Evolutionary conservation across 768 basidiomycete species (phyloP), one percentile per base, ranked within the genome.

Genomic region (Mycena maculata): DNA sequence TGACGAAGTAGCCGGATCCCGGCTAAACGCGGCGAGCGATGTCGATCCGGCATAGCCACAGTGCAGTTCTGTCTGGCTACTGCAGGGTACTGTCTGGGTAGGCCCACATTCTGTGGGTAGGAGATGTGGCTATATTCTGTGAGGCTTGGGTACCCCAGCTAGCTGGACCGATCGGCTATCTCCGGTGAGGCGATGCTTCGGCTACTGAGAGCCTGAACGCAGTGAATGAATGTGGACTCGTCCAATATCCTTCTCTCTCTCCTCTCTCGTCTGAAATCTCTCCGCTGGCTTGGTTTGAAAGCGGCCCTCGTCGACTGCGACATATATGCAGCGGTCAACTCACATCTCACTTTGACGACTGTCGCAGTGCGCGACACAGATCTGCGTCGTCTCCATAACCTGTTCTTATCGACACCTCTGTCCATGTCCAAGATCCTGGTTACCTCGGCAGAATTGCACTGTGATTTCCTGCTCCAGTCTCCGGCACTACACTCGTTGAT

Each of bases 221-320:
- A n/a, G n/a, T n/a, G n/a, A 9, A 22, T 41, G 18, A 10, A 53
- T 36, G 42, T 59, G 4, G 13, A 53, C 18, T 53, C 41, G 1
- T 23, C 41, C 15, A 39, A 59, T 22, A 33, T 65, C 22, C 64
- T 65, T 11, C 31, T 56, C 18, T 52, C 41, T 36, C 41, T 60
- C 15, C 28, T 59, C 4, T 23, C 49, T 10, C 18, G 6, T 23
- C 58, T 66, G 16, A 28, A 54, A 38, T 60, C 58, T 7, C 65
- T 66, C 5, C 41, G 52, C 28, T 60, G 57, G 64, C 64, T 65
- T 54, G 48, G 27, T 23, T 15, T 60, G 18, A 13, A 27, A 13
- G 31, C 4, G 4, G 1, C 16, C 7, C 49, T 45, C 27, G 20
- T 65, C 28, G 50, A 65, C 31, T 23, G 11, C 15, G 23, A 28